Conservation (phyloP, 2,329 filamentous ascomycete species). For the Penicillium sp. region DNA sequence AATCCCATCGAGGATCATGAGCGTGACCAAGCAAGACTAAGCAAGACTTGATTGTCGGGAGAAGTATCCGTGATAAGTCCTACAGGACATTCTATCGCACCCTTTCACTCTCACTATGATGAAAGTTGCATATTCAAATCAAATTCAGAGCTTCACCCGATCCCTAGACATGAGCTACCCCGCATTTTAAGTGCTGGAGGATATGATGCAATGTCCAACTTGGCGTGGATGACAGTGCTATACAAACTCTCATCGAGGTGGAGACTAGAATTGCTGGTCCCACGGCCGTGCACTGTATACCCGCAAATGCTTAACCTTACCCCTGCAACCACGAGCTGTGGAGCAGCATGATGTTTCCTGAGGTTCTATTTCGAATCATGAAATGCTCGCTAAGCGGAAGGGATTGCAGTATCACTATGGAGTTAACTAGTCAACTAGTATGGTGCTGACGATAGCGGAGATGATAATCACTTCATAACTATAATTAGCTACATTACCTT, state of each 20-base stretch:
- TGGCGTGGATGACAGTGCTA: background rate
- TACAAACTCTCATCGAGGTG: background rate
- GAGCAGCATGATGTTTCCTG: background rate
- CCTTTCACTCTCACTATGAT: conserved; percentile 9
- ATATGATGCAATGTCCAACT: conserved; percentile 6
- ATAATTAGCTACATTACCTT: too few species aligned
- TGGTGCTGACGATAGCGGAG: background rate
- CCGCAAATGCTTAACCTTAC: conserved; percentile 14
- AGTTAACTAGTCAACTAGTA: background rate
- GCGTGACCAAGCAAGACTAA: background rate
- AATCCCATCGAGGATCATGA: background rate
- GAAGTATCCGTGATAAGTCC: background rate
- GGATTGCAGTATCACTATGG: too few species aligned
- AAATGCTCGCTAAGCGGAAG: too few species aligned
- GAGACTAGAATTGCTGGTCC: conserved; percentile 2
- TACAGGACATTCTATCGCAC: background rate
- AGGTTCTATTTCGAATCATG: background rate
- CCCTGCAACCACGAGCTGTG: conserved; percentile 1
- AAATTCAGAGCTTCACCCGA: background rate
- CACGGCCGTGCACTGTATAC: conserved; percentile 12
- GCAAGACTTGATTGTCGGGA: conserved; percentile 1
- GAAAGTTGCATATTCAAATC: conserved; percentile 6
- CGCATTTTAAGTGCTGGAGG: conserved; percentile 5
- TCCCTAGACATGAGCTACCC: conserved; percentile 3
- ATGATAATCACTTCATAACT: background rate